A percentile compares a stretch with the other conserved stretches of the same genome.
Evolutionary conservation across 495 filamentous ascomycete genomes (phyloP).

Genomic region (Friedmanniomyces endolithicus): DNA sequence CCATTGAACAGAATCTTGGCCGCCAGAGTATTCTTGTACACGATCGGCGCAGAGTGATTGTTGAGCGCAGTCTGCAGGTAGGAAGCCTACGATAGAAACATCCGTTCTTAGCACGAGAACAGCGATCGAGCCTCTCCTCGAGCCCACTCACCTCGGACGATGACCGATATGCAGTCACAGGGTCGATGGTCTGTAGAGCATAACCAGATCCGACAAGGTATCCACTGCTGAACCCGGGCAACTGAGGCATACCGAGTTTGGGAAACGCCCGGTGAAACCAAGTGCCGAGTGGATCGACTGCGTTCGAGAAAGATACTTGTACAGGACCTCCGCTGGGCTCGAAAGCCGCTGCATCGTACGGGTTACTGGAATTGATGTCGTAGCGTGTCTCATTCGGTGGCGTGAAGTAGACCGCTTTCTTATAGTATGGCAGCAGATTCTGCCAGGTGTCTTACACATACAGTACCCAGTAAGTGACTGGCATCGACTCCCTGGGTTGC

Average conservation of each 20-base stretch:
- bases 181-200: slow-evolving; percentile 28
- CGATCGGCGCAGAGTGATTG: slow-evolving; percentile 13
- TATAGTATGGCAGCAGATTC: slow-evolving; percentile 41
- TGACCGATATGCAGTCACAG: slow-evolving; percentile 25
- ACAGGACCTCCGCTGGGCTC: slow-evolving; percentile 37
- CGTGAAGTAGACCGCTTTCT: slow-evolving; percentile 41
- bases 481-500: not conserved
- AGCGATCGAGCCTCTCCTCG: too few relatives aligned
- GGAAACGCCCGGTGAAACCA: not conserved
- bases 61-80: slow-evolving; percentile 29
- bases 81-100: slow-evolving; percentile 26
- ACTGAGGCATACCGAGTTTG: not conserved
- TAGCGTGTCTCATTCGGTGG: slow-evolving; percentile 32
- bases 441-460: slow-evolving; percentile 32
- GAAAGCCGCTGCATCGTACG: slow-evolving; percentile 30
- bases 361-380: slow-evolving; percentile 34
- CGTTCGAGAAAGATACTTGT: slow-evolving; percentile 41
- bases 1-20: slow-evolving; percentile 37
- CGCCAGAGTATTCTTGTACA: slow-evolving; percentile 34
- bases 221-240: slow-evolving; percentile 25
- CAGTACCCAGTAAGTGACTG: not conserved
- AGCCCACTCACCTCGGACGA: slow-evolving; percentile 19
- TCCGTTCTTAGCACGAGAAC: too few relatives aligned
- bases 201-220: slow-evolving; percentile 27
- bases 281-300: slow-evolving; percentile 19